Evolutionary conservation across 768 basidiomycete genomes (phyloP), one percentile per base, ranked within the genome.

Genomic region (Phylloporus sp.): DNA sequence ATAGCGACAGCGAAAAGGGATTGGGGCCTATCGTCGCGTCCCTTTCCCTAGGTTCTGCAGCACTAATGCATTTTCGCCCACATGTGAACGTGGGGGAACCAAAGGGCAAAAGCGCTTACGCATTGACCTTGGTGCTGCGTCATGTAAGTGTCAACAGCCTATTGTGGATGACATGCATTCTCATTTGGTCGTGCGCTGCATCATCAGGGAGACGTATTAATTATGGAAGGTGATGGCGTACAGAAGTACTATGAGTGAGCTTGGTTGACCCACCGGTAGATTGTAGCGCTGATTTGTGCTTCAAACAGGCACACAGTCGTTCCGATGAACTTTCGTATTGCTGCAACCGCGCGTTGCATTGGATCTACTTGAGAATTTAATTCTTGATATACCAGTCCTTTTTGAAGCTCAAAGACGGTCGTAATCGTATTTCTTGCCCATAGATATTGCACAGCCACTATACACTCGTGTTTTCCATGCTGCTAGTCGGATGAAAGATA

Each of bases 31-130:
- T 79, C 4, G 82, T 92, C 3, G 88, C 89, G 2, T 85, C 88
- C 8, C 67, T 92, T 42, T 91, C 88, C 0, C 70, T 92, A 18
- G 89, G 89, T 34, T 82, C 88, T 6, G 75, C 85, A 8, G 89
- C 90, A 0, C 62, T 83, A 45, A 92, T 92, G 86, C 82, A 88
- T 60, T 92, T 92, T 64, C 81, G 88, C 20, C 65, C 75, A 26
- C 77, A 72, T 54, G 58, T 68, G 45, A 67, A 56, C 36, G 76
- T 66, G 54, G 70, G 76, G 43, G 59, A 60, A 58, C 65, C 66
- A 20, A 55, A 60, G 48, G 53, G 48, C 18, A 54, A 53, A 36
- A 54, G 44, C 27, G 29, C 70, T 10, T 72, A 73, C 31, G 76
- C 72, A 8, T 64, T 89, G 58, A 79, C 75, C 4, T 68, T 91